Evolutionary conservation across 202 grass and related monocot genomes (phyloP), one percentile per base, ranked within the genome.

Genomic region (Panicum virgatum): DNA sequence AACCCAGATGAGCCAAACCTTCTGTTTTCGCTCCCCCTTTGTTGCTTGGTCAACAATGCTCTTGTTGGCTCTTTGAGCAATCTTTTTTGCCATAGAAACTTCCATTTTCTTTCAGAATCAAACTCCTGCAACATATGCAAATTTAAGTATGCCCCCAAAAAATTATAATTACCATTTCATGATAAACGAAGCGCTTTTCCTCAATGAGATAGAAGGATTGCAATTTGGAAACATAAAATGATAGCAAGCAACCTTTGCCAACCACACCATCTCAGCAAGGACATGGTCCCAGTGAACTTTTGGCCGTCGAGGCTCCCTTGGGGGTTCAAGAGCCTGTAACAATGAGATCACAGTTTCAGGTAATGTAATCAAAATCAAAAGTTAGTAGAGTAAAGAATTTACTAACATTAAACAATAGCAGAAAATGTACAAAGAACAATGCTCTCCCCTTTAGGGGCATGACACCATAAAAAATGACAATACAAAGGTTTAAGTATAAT

Each of bases 251-350:
- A 99, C 96, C 91, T 99, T 99, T 40, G 96, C 72, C 71, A 99
- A 69, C 96, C 96, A 99, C 87, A 69, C 54, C 91, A 99, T 99
- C 85, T 99, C 96, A 61, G 83, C 91, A 71, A 99, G 66, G 71
- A 99, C 91, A 94, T 99, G 93, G 80, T 99, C 96, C 93, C 96
- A 99, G 32, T 99, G 96, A 83, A 88, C 73, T 84, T 96, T 99
- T 38, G 96, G 91, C 76, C 93, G 88, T 77, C 69, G 91, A 80
- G 91, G 93, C 75, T 94, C 96, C 78, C 79, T 96, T 80, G 93
- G 89, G 60, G 87, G 89, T 87, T 99, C 96, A 88, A 96, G 89
- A 83, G 91, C 91, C 93, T 96, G 62, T 20, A 44, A 56, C 50
- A 68, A 74, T 14, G 79, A 20, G 37, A 76, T 48, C 40, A 56